Percentiles rank a stretch among this genome's conserved stretches.
Evolutionary conservation across 768 basidiomycete genomes (phyloP).

Genomic region (Coprinopsis cinerea): DNA sequence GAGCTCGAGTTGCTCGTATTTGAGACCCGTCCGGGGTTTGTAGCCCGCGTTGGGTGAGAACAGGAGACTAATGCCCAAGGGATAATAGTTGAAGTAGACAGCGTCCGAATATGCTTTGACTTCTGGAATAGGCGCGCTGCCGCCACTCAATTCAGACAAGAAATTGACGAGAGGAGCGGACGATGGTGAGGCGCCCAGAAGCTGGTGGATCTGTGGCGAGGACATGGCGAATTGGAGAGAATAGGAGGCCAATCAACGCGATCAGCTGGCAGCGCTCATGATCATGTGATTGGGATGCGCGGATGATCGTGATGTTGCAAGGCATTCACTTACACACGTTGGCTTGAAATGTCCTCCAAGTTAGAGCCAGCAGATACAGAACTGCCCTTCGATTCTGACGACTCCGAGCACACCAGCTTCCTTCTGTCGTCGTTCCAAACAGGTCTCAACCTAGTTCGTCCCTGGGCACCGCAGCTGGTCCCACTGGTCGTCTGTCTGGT

Average conservation of each 20-base stretch:
- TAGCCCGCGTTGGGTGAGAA: constrained; percentile 65
- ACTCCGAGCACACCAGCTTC: neutral
- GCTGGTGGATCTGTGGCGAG: constrained; percentile 20
- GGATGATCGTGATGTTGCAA: neutral
- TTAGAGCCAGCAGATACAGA: neutral
- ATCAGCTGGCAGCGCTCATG: neutral
- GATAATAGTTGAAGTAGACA: constrained; percentile 81
- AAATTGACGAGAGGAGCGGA: constrained; percentile 39
- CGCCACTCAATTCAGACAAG: constrained; percentile 22
- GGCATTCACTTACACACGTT: too few relatives aligned
- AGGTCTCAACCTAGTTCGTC: constrained; percentile 30
- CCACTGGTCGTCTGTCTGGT: constrained; percentile 56
- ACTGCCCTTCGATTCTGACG: neutral
- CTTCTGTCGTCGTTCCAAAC: constrained; percentile 4
- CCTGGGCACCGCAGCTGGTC: constrained; percentile 57
- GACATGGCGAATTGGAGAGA: neutral
- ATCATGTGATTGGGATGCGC: neutral
- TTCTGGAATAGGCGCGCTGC: constrained; percentile 36
- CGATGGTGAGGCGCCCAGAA: constrained; percentile 50
- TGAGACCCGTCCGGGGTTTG: constrained; percentile 43
- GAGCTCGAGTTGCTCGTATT: constrained; percentile 31
- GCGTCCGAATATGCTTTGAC: constrained; percentile 78
- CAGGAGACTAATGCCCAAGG: constrained; percentile 76
- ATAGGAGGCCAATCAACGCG: neutral
- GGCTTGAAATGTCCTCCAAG: constrained; percentile 8